Base-by-base conservation (phyloP, 768 basidiomycete species). In the Kwoniella shandongensis region DNA sequence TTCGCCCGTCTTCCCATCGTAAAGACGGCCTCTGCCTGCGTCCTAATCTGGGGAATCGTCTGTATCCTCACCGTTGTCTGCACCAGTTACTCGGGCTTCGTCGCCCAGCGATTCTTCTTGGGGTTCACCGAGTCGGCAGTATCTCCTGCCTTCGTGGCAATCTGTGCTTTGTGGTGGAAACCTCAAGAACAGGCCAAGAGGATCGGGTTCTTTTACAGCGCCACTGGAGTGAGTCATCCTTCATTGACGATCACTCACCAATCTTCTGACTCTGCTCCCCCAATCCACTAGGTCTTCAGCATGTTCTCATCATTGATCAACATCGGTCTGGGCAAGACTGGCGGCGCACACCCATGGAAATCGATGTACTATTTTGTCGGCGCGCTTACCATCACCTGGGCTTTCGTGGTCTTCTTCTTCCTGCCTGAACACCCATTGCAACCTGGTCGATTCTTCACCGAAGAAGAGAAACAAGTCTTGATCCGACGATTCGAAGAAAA, bases 161-260 rank as follows among this genome's bases (percentile, higher is more conserved):
- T 79, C 25, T 77, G 77, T 22, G 61, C 61, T 1, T 50, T 76
- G 27, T 79, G 78, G 78, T 79, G 78, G 58, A 73, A 70, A 26
- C 76, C 74, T 44, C 39, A 52, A 32, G 76, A 77, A 45, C 73
- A 78, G 55, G 75, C 78, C 2, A 63, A 66, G 4, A 50, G 78
- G 1, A 49, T 79, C 20, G 76, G 76, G 1, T 66, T 77, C 61
- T 78, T 75, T 72, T 78, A 74, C 52, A 62, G 59, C 17, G 73
- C 77, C 17, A 76, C 77, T 0, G 74, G 74, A 1, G 68, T 70
- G 29, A 38, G 68, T 63, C 12, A 12, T 40, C 40, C 7, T 8
- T 18, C 22, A n/a, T 42, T 8, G 8, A n/a, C n/a, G 10, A 8
- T 3, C 36, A 6, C 26, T 15, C n/a, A 12, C 40, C 11, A n/a